Base-by-base conservation (phyloP, 257 asterid genomes). In the Eucommia ulmoides region DNA sequence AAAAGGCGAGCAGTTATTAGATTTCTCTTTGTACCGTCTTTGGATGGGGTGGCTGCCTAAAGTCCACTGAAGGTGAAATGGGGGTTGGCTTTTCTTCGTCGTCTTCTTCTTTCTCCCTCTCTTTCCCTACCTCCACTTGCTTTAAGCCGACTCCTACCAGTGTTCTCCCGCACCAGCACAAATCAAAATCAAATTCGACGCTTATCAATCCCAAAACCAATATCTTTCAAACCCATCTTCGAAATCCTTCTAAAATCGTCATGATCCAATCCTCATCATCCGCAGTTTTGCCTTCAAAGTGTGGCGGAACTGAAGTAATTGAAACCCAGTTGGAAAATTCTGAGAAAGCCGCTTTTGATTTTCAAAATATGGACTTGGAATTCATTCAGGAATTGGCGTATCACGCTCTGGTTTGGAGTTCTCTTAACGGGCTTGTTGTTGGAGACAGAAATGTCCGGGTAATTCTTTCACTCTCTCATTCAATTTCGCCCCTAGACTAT, bases 351-450 rank as follows among this genome's bases (percentile, higher is more conserved):
- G 19, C 51, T 3, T 58, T 74, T 65, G 78, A 85, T 85, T 93
- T 86, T 66, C 92, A 75, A 63, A 48, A 49, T 25, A 51, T 85
- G 49, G 76, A 80, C 29, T 53, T 72, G 1, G 74, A 59, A 25
- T 67, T 89, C 88, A 53, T 80, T 60, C 67, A 86, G 69, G 62
- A 69, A 52, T 65, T 89, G 58, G 79, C 56, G 50, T 82, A 81
- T 46, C 93, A 82, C 59, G 94, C 96, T 60, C 64, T 89, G 61
- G 96, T 89, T 35, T 85, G 92, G 93, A 72, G 88, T 58, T 83
- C 98, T 56, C 84, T 89, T 56, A 79, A 66, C 38, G 98, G 98
- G 17, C 94, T 89, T 65, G 47, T 91, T 65, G 92, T 86, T 53
- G 98, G 98, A 26, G 94, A 83, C 59, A 70, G 80, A 55, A 71